Evolutionary conservation across 2,329 filamentous ascomycete genomes (phyloP), one percentile per base, ranked within the genome.

Genomic region (Drechmeria coniospora): DNA sequence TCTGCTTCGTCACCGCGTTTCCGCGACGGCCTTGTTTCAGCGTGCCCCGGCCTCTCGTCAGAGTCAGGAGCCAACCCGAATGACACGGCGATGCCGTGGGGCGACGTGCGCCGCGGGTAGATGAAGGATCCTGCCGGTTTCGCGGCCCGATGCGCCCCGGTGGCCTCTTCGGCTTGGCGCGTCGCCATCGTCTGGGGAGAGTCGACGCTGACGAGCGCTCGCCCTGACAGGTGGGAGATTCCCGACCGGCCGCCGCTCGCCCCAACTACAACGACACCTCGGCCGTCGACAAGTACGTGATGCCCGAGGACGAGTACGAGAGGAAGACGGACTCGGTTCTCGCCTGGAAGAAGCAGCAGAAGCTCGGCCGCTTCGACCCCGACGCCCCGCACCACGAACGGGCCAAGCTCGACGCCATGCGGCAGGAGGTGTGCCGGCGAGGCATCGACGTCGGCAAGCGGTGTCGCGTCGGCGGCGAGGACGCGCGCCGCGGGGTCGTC

Each of bases 331-430:
- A 94, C 54, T 87, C 79, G 4, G 90, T 98, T 10, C 68, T 94
- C 15, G 81, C 86, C 5, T 95, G 84, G 84, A 98, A 98, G 58
- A 87, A 81, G 57, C 62, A 74, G n/a, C 76, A 93, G 53, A 86
- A 92, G 50, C 70, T 95, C n/a, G 90, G 90, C 27, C 81, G 90
- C 20, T 98, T 98, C 55, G 83, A 95, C 48, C 90, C 90, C 9
- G 65, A 77, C 41, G 82, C 84, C 6, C 74, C 79, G 12, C 71
- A 64, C 34, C 68, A 79, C 14, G 76, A 84, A 48, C 65, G 81
- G 47, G 68, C 80, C 36, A 80, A 80, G 49, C 59, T 79, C 32
- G 65, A 68, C 11, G 74, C 75, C 21, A 65, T 76, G 23, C 64
- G 74, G 38, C 68, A 69, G 31, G 82, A 92, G 45, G 63, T 93